Evolutionary conservation across 345 rosid genomes (phyloP).

Genomic region (Moringa oleifera): DNA sequence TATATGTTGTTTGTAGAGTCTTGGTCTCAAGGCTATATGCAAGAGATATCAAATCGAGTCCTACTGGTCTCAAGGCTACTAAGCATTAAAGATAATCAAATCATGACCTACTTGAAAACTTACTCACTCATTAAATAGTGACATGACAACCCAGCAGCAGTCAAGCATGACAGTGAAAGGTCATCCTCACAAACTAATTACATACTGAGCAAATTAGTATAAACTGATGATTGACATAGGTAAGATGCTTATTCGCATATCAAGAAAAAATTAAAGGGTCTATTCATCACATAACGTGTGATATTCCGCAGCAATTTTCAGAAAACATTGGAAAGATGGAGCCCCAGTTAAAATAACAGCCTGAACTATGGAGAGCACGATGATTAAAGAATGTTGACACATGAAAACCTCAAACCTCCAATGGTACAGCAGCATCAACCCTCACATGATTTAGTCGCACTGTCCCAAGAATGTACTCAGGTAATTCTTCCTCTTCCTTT

Average conservation of each 20-base stretch:
- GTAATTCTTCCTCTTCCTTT: slow-evolving; percentile 74
- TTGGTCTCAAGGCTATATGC: no score
- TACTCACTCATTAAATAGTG: no score
- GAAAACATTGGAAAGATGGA: neutral
- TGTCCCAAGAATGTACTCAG: slow-evolving; percentile 91
- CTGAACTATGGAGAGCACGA: neutral
- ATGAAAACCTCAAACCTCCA: slow-evolving; percentile 40
- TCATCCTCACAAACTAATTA: no score
- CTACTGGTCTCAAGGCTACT: no score
- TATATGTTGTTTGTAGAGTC: no score
- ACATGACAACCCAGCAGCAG: neutral
- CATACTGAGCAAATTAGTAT: no score
- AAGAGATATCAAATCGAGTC: no score
- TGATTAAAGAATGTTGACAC: slow-evolving; percentile 4
- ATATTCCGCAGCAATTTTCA: neutral
- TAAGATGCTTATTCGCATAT: neutral
- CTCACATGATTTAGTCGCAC: slow-evolving; percentile 75
- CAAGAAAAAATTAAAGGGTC: neutral
- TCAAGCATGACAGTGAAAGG: neutral
- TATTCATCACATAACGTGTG: neutral
- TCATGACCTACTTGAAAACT: no score
- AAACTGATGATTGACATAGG: neutral
- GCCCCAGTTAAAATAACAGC: slow-evolving; percentile 2
- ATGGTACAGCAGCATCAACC: slow-evolving; percentile 58
- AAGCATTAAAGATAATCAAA: no score